These are phyloP conservation scores for Avena atlantica DNA, from an alignment of 176 grass and related monocot species.

Conservation along the genomic window DNA sequence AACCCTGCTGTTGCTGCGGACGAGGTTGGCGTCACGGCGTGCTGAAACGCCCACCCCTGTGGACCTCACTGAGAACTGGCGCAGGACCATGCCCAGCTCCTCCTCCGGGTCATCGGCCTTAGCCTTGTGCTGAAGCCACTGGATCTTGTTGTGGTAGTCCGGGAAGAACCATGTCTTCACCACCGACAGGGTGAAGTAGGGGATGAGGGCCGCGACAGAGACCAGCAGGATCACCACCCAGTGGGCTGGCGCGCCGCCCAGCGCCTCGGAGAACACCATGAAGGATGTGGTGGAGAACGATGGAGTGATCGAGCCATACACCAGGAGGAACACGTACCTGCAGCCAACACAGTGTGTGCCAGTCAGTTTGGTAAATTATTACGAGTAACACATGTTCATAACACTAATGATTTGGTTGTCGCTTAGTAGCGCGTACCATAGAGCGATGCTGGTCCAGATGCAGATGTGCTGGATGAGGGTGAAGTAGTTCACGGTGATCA, in stretches of 20 bases:
- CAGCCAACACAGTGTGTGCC: neutral
- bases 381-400: neutral
- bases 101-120: conserved; percentile 53
- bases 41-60: conserved; percentile 82
- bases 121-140: conserved; percentile 59
- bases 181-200: conserved; percentile 59
- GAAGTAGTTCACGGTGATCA: conserved; percentile 69
- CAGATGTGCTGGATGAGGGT: conserved; percentile 78
- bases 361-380: neutral
- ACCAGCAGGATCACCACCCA: conserved; percentile 79
- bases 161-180: conserved; percentile 77
- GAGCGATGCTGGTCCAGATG: conserved; percentile 74
- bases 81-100: conserved; percentile 56
- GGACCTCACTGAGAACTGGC: conserved; percentile 78
- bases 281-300: conserved; percentile 63
- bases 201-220: conserved; percentile 53
- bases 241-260: conserved; percentile 58
- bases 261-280: conserved; percentile 62
- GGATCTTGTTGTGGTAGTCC: conserved; percentile 75
- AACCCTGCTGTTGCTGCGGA: conserved; percentile 52
- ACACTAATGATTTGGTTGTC: neutral
- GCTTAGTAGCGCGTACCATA: conserved; percentile 55
- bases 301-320: conserved; percentile 76
- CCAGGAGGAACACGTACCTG: conserved; percentile 77
- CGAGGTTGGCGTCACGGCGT: conserved; percentile 58